Base-by-base conservation (phyloP, 495 filamentous ascomycete species). In the Ascobolus immersus region DNA sequence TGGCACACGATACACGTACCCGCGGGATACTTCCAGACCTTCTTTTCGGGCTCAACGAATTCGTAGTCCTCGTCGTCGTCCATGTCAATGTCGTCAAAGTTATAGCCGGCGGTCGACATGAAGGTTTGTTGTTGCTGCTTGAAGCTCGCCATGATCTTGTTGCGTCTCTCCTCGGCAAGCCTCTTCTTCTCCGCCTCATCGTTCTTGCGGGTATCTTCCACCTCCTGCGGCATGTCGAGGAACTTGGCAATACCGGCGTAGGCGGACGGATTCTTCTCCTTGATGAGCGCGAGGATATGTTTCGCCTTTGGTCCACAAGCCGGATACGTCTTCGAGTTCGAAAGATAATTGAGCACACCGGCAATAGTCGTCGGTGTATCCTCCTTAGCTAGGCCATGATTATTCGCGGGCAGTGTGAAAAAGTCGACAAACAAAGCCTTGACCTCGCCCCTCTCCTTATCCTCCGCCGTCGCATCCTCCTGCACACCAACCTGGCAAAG, bases 1-100 rank as follows among this genome's bases (percentile, higher is more conserved):
- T 94, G 86, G 47, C 86, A 99, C 9, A 93, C 55, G 42, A 94
- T 91, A 49, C 86, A 99, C 12, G 77, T 89, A 15, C 82, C 86
- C 20, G 67, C 66, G n/a, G 86, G 89, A 48, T 80, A 99, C 46
- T 80, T 86, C 74, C 81, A 89, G 28, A 65, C 62, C 42, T 84
- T 77, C 45, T 62, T 66, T 27, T 68, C 60, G 17, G 73, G 70
- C 10, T 65, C 52, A n/a, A 76, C 70, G 6, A 64, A 40, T 34
- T 72, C 71, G 20, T 77, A 77, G 25, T 75, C 67, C 25, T 72
- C 66, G 41, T 90, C 61, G 21, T 68, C 67, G 9, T 34, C 43
- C 29, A 50, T 43, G 12, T 50, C 41, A n/a, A 31, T 31, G 1
- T 17, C 28, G n/a, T 7, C 22, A 31, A 15, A 15, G 17, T 17